Percentiles rank a stretch among this genome's conserved stretches.
Evolutionary conservation across 495 filamentous ascomycete genomes (phyloP).

Genomic region (Aspergillus olivimuriae): DNA sequence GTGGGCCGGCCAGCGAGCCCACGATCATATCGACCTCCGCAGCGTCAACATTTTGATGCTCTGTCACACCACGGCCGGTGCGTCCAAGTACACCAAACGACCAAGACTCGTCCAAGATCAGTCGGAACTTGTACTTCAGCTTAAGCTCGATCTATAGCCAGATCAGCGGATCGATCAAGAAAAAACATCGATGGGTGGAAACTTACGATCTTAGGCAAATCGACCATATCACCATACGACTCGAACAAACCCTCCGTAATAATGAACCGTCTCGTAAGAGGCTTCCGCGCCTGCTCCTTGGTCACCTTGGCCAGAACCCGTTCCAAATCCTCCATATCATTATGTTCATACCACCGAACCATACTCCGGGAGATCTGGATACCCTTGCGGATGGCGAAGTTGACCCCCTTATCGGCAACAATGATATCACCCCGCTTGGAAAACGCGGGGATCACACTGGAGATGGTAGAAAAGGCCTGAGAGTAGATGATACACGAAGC

Average conservation of each 20-base stretch:
- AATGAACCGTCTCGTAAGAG: conserved; percentile 87
- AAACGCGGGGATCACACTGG: conserved; percentile 90
- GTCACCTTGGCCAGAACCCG: conserved; percentile 76
- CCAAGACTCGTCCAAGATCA: conserved; percentile 95
- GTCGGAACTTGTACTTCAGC: conserved; percentile 90
- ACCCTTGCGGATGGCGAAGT: conserved; percentile 89
- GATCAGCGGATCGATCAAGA: not conserved
- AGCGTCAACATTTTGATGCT: conserved; percentile 92
- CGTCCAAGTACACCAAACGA: conserved; percentile 91
- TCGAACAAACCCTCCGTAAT: conserved; percentile 96
- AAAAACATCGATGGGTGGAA: not conserved
- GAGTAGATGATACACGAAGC: conserved; percentile 89
- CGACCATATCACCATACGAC: conserved; percentile 75
- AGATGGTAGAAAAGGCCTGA: conserved; percentile 91
- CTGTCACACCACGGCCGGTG: conserved; percentile 85
- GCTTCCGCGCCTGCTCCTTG: conserved; percentile 81
- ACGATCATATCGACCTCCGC: conserved; percentile 91
- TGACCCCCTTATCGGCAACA: conserved; percentile 91
- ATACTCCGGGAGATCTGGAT: conserved; percentile 87
- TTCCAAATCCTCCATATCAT: conserved; percentile 91
- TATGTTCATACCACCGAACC: conserved; percentile 92
- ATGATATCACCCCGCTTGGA: conserved; percentile 97
- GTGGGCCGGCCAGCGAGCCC: conserved; percentile 81
- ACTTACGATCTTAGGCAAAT: conserved; percentile 79
- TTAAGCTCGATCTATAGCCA: conserved; percentile 71